Conservation (phyloP, 176 grass and related monocot genomes). For the Triticum aestivum region IWGSC_CS_RefSeq_v2.1 NC_057806.1:122124897-122125396, state of each 20-base stretch:
- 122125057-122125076: constrained; percentile 76
- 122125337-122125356: not conserved
- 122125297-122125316: not conserved
- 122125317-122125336: not conserved
- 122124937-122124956: not conserved
- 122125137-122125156: not conserved
- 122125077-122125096: constrained; percentile 87
- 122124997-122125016: constrained; percentile 12
- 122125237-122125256: constrained; percentile 90
- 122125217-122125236: constrained; percentile 88
- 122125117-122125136: constrained; percentile 22
- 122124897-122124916: constrained; percentile 13
- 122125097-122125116: constrained; percentile 76
- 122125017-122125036: constrained; percentile 27
- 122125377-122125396: not conserved
- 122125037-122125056: constrained; percentile 61
- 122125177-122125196: constrained; percentile 82
- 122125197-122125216: constrained; percentile 99
- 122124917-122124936: constrained; percentile 28
- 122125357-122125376: not conserved
- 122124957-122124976: not conserved
- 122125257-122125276: not conserved
- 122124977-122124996: not conserved
- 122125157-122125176: constrained; percentile 16
- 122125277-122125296: not conserved